These are phyloP conservation scores for Clathrus columnatus DNA, from an alignment of 768 basidiomycete genomes.

Conservation along the genomic window DNA sequence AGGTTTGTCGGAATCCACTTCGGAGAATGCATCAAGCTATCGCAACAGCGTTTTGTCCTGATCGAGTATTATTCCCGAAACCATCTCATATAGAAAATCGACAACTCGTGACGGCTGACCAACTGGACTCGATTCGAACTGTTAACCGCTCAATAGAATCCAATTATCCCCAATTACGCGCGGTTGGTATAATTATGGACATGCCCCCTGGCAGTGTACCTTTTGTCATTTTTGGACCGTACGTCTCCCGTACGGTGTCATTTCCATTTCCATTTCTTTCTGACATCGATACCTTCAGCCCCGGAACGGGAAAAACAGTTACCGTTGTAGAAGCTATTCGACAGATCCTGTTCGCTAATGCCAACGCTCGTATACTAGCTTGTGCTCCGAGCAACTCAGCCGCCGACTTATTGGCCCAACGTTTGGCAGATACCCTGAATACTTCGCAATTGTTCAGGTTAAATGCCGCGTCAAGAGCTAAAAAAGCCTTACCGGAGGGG, in stretches of 20 bases:
- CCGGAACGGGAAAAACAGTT: conserved; percentile 62
- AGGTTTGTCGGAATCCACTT: conserved; percentile 43
- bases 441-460: conserved; percentile 40
- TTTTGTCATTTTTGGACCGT: conserved; percentile 60
- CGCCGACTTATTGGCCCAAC: conserved; percentile 47
- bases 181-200: conserved; percentile 40
- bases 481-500: conserved; percentile 27
- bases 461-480: conserved; percentile 39
- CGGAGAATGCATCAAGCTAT: conserved; percentile 50
- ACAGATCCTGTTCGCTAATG: conserved; percentile 39
- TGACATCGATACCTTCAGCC: conserved; percentile 29
- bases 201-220: conserved; percentile 40
- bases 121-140: conserved; percentile 13
- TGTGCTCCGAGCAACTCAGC: conserved; percentile 66
- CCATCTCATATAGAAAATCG: neutral
- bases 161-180: conserved; percentile 42
- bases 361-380: conserved; percentile 41
- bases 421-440: conserved; percentile 23
- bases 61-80: conserved; percentile 41
- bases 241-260: conserved; percentile 19
- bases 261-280: neutral
- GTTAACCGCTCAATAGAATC: conserved; percentile 25
- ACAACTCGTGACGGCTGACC: neutral
- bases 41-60: conserved; percentile 27
- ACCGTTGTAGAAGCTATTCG: conserved; percentile 55